These are phyloP conservation scores for Pholiota microspora DNA, from an alignment of 768 basidiomycete genomes.

Conservation along the genomic window DNA sequence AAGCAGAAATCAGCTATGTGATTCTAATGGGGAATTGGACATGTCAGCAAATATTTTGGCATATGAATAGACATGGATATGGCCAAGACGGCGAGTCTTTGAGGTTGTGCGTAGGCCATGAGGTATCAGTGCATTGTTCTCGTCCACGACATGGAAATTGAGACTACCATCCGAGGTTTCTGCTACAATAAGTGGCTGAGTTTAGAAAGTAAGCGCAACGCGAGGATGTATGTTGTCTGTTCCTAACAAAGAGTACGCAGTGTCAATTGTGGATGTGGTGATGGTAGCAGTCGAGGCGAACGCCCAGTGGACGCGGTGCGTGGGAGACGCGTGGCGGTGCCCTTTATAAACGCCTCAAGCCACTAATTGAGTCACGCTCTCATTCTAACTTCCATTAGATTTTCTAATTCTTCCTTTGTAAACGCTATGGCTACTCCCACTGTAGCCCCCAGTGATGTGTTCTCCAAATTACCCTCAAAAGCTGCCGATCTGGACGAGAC, in stretches of 20 bases:
- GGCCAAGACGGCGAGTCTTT: no score
- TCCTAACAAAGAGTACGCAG: not conserved
- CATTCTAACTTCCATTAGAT: constrained; percentile 5
- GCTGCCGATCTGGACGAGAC: constrained; percentile 81
- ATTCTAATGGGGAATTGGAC: no score
- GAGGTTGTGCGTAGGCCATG: no score
- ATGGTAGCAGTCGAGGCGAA: constrained; percentile 2
- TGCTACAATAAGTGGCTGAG: no score
- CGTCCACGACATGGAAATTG: no score
- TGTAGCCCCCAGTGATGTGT: constrained; percentile 16
- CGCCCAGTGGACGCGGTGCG: constrained; percentile 14
- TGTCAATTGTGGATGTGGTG: not conserved
- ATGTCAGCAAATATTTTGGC: no score
- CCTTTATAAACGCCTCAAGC: constrained; percentile 17
- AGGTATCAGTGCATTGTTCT: no score
- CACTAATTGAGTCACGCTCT: constrained; percentile 20
- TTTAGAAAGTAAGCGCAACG: not conserved
- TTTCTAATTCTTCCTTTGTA: constrained; percentile 3
- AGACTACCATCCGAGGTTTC: no score
- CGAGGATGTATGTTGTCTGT: not conserved
- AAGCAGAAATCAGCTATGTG: no score
- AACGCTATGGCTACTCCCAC: constrained; percentile 1
- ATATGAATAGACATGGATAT: no score
- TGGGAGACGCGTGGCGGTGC: constrained; percentile 26
- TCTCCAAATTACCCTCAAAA: constrained; percentile 57